A percentile compares a stretch with the other conserved stretches of the same genome.
phyloP scores from a whole-genome alignment of 768 basidiomycete genomes.

The Pisolithus microcarpus region DNA sequence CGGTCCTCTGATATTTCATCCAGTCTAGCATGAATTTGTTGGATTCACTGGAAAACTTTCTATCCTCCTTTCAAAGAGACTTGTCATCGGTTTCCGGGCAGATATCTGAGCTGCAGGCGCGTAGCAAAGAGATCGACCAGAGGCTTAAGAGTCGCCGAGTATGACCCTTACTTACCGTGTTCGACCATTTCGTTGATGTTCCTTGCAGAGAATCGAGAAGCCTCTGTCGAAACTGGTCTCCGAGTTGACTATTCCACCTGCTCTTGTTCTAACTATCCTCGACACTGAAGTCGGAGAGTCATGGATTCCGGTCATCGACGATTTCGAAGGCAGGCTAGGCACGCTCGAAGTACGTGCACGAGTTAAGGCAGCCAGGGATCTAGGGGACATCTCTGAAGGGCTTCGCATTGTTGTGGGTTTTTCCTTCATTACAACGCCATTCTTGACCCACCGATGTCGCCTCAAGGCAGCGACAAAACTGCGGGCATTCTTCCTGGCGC shows the following conservation, averaged over 20 bases:
- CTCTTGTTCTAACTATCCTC: slow-evolving; percentile 66
- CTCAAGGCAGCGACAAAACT: slow-evolving; percentile 82
- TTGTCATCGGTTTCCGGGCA: slow-evolving; percentile 92
- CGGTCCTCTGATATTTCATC: slow-evolving; percentile 2
- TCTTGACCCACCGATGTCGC: slow-evolving; percentile 1
- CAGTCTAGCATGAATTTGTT: slow-evolving; percentile 84
- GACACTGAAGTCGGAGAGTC: slow-evolving; percentile 80
- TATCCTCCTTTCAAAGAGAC: slow-evolving; percentile 94
- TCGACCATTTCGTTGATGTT: slow-evolving; percentile 1
- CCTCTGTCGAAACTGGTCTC: slow-evolving; percentile 75
- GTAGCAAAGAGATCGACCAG: slow-evolving; percentile 86
- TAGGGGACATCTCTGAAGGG: slow-evolving; percentile 79
- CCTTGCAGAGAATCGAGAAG: slow-evolving; percentile 73
- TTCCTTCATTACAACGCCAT: background rate
- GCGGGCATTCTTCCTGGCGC: slow-evolving; percentile 73
- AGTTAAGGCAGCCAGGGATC: slow-evolving; percentile 80
- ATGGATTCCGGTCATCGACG: slow-evolving; percentile 80
- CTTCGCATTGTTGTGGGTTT: slow-evolving; percentile 76
- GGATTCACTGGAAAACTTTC: slow-evolving; percentile 82
- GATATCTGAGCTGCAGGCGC: slow-evolving; percentile 86
- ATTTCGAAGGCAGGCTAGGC: slow-evolving; percentile 71
- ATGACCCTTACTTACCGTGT: slow-evolving; percentile 19
- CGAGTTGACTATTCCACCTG: slow-evolving; percentile 78
- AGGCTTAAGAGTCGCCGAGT: slow-evolving; percentile 82
- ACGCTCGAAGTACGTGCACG: slow-evolving; percentile 65